Base-by-base conservation (phyloP, 495 filamentous ascomycete genomes). In the Penicillium psychrofluorescens region DNA sequence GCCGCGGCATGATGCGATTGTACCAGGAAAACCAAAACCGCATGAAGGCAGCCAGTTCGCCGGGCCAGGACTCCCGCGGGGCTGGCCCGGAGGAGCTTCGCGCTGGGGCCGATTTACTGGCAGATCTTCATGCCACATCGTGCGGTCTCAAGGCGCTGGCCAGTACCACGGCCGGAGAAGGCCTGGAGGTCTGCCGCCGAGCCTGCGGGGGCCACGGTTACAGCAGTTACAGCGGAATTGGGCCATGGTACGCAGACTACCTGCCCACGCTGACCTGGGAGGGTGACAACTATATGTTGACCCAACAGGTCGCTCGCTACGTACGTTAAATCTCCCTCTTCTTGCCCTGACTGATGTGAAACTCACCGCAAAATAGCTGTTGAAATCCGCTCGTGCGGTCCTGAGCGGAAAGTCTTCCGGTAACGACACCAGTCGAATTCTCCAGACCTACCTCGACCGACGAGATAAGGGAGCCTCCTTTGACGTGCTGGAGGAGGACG, bases 231-330 rank as follows among this genome's bases (percentile, higher is more conserved):
- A 75, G 74, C 48, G 84, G 84, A 10, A 84, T 88, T 48, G 80
- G 80, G 4, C 52, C 74, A 7, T 78, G 75, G 67, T 88, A 85
- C 56, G 67, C 84, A 7, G 80, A 85, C 50, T 83, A 85, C 56
- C 68, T 86, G 1, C 80, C 84, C 13, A 84, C 81, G 0, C 70
- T 80, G 22, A 87, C 84, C 10, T 73, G 67, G 68, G 68, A 70
- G 37, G 81, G 84, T 34, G 85, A 88, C 59, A 88, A 88, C 65
- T 86, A 83, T 55, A 86, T 88, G 80, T 66, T 88, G 37, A 82
- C 81, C 30, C 85, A 88, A 53, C 85, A 89, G 67, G 83, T 86
- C n/a, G 79, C 82, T 4, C 72, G 83, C 49, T 86, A 86, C 52
- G 67, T 75, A 59, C 47, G 64, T 55, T n/a, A 2, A 11, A 33